Evolutionary conservation across 345 rosid species (phyloP), one percentile per base, ranked within the genome.

Genomic region (Lepidium africanum): DNA sequence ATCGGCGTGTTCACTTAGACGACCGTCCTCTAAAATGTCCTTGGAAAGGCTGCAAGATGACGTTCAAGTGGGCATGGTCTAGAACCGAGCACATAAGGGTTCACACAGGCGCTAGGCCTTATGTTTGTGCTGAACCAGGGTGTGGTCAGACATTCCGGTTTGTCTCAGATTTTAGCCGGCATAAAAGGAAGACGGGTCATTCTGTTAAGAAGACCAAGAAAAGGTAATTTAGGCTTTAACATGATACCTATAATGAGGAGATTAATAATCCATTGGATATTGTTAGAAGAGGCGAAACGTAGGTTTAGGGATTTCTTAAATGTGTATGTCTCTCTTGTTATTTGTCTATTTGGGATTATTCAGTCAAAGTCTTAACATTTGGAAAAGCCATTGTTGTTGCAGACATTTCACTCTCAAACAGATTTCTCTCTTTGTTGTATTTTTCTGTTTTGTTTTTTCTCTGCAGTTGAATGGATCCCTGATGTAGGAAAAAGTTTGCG

Each of bases 41-140:
- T 0, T 94, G 99, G 99, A 94, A 88, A 57, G 96, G 99, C 33
- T 94, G 99, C 77, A 88, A 87, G 81, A 91, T 91, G 97, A 76
- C 96, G 19, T 94, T 94, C 79, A 94, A 94, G 80, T 94, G 97
- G 97, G 96, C 97, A 15, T 94, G 99, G 99, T 96, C 99, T 7
- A 73, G 97, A 25, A 94, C 99, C 0, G 97, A 94, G 71, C 99
- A 94, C 72, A 80, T 89, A 5, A 81, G 99, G 81, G 99, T 91
- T 71, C 99, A 94, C 86, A 94, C 99, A 9, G 99, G 99, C 19
- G 99, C 78, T 15, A 91, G 97, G 13, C 99, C 99, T 37, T 94
- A 91, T 2, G 76, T 80, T 41, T 94, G 99, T 7, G 86, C 74
- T 5, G 96, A 89, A 73, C 83, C 84, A 1, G 95, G 91, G 41